Base-by-base conservation (phyloP, 1,284 basidiomycete species). In the Somion occarium region DNA sequence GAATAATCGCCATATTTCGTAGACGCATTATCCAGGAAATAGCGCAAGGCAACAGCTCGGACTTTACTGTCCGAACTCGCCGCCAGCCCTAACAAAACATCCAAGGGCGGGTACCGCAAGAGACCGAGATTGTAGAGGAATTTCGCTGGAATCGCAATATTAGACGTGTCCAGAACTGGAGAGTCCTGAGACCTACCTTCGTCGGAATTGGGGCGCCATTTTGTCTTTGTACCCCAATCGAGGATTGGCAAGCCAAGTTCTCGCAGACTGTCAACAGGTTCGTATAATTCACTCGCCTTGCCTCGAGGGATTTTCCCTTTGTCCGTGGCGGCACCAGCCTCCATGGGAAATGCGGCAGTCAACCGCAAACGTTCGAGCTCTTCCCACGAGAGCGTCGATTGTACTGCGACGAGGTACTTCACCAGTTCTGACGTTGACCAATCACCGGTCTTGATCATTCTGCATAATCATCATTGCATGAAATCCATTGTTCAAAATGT, bases 321-420 rank as follows among this genome's bases (percentile, higher is more conserved):
- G 34, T 58, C 52, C 39, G 18, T 26, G 61, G 61, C 23, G 11
- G 52, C 59, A 0, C 54, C 51, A 7, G 62, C 56, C 65, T 93
- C 91, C 48, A 79, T 78, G 0, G 83, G 82, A 60, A 98, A 94
- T 7, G 91, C 92, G 3, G 85, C 74, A 1, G 96, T 98, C 60
- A 88, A 77, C 46, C 78, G 78, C 22, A 99, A 74, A 15, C 87
- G 78, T 2, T 85, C 78, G 52, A 87, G 64, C 65, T 98, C 96
- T 4, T 83, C 74, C 0, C 71, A 51, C 0, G 81, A 78, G 26
- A 98, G 68, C 0, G 84, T 81, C 19, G 84, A 78, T 60, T 85
- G 83, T 9, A 97, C 91, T 3, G 88, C 87, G n/a, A 91, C 90
- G 4, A 98, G 80, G 64, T 97, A 95, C 61, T 87, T 88, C 53